Conservation (phyloP, 1,284 basidiomycete species). For the Schizophyllum amplum region DNA sequence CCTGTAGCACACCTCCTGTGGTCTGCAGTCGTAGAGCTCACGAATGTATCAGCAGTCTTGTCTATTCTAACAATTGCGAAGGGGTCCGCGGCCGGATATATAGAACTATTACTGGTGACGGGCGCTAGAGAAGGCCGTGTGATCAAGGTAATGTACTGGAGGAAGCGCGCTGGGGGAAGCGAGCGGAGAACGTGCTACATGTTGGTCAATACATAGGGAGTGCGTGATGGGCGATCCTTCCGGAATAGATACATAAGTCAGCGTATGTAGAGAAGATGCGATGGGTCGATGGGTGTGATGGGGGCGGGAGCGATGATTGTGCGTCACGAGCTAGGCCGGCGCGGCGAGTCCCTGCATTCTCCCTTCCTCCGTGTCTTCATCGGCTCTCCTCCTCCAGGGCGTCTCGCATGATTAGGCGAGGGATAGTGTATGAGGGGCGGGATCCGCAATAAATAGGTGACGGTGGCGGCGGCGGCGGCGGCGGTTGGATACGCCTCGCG, state of each 20-base stretch:
- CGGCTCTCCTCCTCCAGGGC: background rate
- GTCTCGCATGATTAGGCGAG: background rate
- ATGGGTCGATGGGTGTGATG: background rate
- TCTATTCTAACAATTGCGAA: background rate
- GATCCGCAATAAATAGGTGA: background rate
- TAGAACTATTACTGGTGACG: background rate
- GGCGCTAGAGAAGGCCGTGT: background rate
- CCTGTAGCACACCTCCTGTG: conserved; percentile 1
- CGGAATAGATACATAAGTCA: background rate
- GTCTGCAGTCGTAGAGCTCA: too few species aligned
- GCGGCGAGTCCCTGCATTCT: background rate
- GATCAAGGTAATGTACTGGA: background rate
- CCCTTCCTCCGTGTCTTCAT: background rate
- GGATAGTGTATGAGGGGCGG: background rate
- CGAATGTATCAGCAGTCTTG: background rate
- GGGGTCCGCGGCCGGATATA: background rate
- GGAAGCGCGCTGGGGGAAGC: background rate
- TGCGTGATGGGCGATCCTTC: background rate
- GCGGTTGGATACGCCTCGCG: background rate
- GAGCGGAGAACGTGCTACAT: background rate
- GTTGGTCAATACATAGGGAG: background rate
- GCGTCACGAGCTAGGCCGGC: background rate
- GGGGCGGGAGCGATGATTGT: background rate
- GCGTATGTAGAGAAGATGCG: background rate
- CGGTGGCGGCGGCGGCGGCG: background rate